Evolutionary conservation across 176 grass and related monocot genomes (phyloP).

Genomic region (Olyra latifolia): DNA sequence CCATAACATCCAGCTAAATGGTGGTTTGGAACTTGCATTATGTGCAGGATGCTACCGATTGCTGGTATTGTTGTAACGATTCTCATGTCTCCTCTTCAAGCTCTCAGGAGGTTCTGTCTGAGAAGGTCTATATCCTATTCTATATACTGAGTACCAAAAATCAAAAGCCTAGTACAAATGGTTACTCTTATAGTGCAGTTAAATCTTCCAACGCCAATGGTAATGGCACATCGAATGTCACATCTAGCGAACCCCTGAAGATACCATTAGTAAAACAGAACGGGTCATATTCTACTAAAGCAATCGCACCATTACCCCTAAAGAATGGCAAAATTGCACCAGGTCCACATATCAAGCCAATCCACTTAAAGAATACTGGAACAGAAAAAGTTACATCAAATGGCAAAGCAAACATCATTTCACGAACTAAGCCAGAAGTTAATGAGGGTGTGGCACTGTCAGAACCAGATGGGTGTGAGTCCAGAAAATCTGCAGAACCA

Average conservation of each 20-base stretch:
- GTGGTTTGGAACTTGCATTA: slow-evolving; percentile 29
- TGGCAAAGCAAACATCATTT: slow-evolving; percentile 47
- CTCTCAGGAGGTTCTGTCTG: slow-evolving; percentile 84
- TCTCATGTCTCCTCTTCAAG: slow-evolving; percentile 83
- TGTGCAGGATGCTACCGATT: slow-evolving; percentile 74
- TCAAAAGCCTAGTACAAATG: slow-evolving; percentile 67
- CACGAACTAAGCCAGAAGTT: slow-evolving; percentile 43
- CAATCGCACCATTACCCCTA: slow-evolving; percentile 12
- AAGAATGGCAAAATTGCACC: slow-evolving; percentile 67
- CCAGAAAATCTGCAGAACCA: slow-evolving; percentile 28
- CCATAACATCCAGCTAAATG: slow-evolving; percentile 12
- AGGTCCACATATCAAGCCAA: slow-evolving; percentile 63
- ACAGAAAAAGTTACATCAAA: slow-evolving; percentile 55
- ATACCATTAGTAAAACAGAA: slow-evolving; percentile 57
- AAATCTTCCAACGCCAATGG: slow-evolving; percentile 73
- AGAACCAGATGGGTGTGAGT: slow-evolving; percentile 13
- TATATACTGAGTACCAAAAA: slow-evolving; percentile 73
- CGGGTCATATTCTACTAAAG: slow-evolving; percentile 51
- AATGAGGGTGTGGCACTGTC: slow-evolving; percentile 3
- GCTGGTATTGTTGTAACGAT: slow-evolving; percentile 98
- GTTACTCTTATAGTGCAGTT: slow-evolving; percentile 56
- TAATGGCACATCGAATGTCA: slow-evolving; percentile 40
- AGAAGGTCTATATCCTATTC: slow-evolving; percentile 99
- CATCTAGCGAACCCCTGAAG: slow-evolving; percentile 55
- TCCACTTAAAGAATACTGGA: slow-evolving; percentile 66